Conservation (phyloP, 1,139 yeast genomes). For the Sugiyamaella pinicola region DNA sequence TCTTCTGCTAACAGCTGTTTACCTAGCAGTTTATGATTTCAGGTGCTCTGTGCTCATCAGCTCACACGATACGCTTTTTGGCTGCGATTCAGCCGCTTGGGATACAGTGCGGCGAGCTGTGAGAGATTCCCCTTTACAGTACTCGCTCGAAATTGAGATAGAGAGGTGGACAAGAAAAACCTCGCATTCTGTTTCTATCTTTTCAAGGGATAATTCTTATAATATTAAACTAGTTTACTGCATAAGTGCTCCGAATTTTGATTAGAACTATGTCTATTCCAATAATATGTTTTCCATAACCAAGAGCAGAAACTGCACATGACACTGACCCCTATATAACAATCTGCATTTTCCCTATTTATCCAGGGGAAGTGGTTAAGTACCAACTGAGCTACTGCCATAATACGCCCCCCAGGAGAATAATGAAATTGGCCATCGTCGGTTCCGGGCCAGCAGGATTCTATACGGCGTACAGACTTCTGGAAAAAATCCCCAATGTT, state of each 20-base stretch:
- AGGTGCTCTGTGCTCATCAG: slow-evolving; percentile 8
- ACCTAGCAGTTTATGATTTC: slow-evolving; percentile 1
- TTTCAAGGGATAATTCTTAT: too few relatives aligned
- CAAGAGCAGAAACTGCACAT: background rate
- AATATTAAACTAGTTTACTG: too few relatives aligned
- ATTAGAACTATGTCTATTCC: too few relatives aligned
- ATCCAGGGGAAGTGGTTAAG: background rate
- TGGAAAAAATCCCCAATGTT: slow-evolving; percentile 51
- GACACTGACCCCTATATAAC: background rate
- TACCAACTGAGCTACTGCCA: too few relatives aligned
- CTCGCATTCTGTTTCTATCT: too few relatives aligned
- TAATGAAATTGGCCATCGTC: slow-evolving; percentile 62
- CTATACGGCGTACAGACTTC: slow-evolving; percentile 77
- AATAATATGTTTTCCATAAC: too few relatives aligned
- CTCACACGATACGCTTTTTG: slow-evolving; percentile 1
- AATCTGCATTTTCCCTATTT: background rate
- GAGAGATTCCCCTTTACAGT: background rate
- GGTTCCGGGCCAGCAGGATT: slow-evolving; percentile 99
- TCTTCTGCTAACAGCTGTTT: background rate
- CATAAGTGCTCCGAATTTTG: too few relatives aligned
- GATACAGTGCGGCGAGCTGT: background rate
- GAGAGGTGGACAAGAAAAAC: too few relatives aligned
- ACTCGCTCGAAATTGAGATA: too few relatives aligned
- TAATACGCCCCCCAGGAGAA: too few relatives aligned
- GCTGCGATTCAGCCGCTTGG: slow-evolving; percentile 2